phyloP scores from a whole-genome alignment of 106 monocot genomes.

The Acorus calamus region DNA sequence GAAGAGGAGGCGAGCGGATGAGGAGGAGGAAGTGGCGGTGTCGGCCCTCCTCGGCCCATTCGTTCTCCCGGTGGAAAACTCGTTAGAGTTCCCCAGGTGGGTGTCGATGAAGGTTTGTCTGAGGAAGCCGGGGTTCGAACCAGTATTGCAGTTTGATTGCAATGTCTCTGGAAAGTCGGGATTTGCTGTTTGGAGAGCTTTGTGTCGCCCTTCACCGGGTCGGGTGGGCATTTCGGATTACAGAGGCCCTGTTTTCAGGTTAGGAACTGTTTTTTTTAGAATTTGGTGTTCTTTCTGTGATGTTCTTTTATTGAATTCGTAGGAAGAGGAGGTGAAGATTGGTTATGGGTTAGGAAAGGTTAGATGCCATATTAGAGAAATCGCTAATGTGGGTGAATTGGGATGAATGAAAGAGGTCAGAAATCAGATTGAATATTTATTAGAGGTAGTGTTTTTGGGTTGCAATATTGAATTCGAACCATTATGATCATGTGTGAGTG shows the following conservation, averaged over 20 bases:
- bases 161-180: conserved; percentile 13
- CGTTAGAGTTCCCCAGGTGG: conserved; percentile 9
- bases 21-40: conserved; percentile 26
- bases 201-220: conserved; percentile 18
- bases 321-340: too few species aligned
- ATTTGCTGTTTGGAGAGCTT: conserved; percentile 18
- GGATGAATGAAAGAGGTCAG: too few species aligned
- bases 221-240: conserved; percentile 8
- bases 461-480: too few species aligned
- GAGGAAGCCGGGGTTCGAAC: conserved; percentile 16
- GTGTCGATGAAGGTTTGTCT: conserved; percentile 52
- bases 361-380: too few species aligned
- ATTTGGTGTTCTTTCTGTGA: background rate
- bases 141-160: conserved; percentile 48
- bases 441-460: too few species aligned
- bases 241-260: conserved; percentile 37
- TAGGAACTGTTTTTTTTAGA: background rate
- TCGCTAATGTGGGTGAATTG: too few species aligned
- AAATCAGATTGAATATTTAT: too few species aligned
- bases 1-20: background rate
- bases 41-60: conserved; percentile 35
- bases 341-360: too few species aligned
- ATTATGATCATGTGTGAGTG: too few species aligned
- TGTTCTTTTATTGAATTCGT: background rate
- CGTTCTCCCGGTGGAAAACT: conserved; percentile 10